phyloP scores from a whole-genome alignment of 352 stramenopile species.

The Porosira glacialis region DNA sequence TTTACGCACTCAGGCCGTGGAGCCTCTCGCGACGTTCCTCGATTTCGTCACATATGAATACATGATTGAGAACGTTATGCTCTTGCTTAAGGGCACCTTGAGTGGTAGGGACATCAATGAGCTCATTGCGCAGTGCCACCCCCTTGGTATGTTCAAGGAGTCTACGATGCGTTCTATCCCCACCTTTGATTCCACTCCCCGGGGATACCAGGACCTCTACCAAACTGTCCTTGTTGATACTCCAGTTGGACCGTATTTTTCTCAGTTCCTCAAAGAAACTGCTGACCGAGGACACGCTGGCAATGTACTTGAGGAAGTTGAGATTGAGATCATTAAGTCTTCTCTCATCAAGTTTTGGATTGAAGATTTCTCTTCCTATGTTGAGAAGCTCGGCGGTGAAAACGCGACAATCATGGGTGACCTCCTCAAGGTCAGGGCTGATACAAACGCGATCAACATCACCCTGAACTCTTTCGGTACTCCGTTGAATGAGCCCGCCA shows the following conservation, averaged over 20 bases:
- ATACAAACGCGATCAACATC: slow-evolving; percentile 99
- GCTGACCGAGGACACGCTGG: slow-evolving; percentile 81
- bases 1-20: slow-evolving; percentile 91
- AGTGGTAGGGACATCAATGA: slow-evolving; percentile 95
- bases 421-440: slow-evolving; percentile 89
- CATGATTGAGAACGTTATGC: slow-evolving; percentile 99
- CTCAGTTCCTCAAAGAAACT: slow-evolving; percentile 94
- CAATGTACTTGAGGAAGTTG: slow-evolving; percentile 97
- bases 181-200: slow-evolving; percentile 94
- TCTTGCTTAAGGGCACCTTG: slow-evolving; percentile 97
- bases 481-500: slow-evolving; percentile 85
- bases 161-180: slow-evolving; percentile 98
- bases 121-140: slow-evolving; percentile 96
- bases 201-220: slow-evolving; percentile 98
- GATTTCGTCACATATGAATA: slow-evolving; percentile 99
- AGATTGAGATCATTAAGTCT: slow-evolving; percentile 99
- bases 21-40: slow-evolving; percentile 94
- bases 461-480: slow-evolving; percentile 97
- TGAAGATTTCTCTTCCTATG: slow-evolving; percentile 88
- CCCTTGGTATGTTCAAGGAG: slow-evolving; percentile 98
- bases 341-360: slow-evolving; percentile 94
- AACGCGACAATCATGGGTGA: slow-evolving; percentile 97
- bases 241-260: slow-evolving; percentile 97
- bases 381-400: slow-evolving; percentile 91
- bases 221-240: slow-evolving; percentile 99